A percentile compares a stretch with the other conserved stretches of the same genome.
Evolutionary conservation across 1,284 basidiomycete species (phyloP).

Genomic region (Macrocystidia cucumis): DNA sequence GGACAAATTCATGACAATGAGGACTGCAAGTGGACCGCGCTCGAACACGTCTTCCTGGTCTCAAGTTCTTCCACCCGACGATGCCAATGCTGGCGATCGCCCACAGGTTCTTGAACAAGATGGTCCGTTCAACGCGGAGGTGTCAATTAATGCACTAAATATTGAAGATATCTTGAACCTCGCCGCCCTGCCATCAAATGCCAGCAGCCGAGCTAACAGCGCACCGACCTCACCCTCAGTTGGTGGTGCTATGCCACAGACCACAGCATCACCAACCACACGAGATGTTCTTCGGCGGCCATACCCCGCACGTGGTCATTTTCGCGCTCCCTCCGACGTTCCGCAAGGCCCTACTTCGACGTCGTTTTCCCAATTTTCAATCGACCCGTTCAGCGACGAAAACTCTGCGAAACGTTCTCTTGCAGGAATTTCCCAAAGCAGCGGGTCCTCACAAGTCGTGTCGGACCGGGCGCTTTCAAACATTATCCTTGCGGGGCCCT

Average conservation of each 20-base stretch:
- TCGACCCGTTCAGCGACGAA: conserved; percentile 17
- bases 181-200: conserved; percentile 29
- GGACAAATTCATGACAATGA: conserved; percentile 19
- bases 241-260: no score
- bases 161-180: conserved; percentile 48
- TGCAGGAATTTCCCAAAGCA: no score
- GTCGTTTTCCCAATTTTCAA: conserved; percentile 17
- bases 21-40: conserved; percentile 13
- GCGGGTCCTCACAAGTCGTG: no score
- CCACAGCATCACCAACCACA: no score
- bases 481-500: no score
- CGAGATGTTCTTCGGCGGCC: no score
- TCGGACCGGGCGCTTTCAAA: no score
- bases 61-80: conserved; percentile 12
- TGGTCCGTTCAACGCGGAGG: conserved; percentile 1
- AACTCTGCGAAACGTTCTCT: no score
- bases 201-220: conserved; percentile 16
- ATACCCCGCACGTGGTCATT: conserved; percentile 15
- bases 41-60: conserved; percentile 21
- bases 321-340: conserved; percentile 22
- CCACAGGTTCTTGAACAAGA: background rate
- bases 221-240: conserved; percentile 11
- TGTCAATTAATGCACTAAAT: conserved; percentile 29
- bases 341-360: conserved; percentile 19
- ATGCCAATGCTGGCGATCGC: background rate